phyloP scores from a whole-genome alignment of 1,284 basidiomycete species.

The Malassezia obtusa region DNA sequence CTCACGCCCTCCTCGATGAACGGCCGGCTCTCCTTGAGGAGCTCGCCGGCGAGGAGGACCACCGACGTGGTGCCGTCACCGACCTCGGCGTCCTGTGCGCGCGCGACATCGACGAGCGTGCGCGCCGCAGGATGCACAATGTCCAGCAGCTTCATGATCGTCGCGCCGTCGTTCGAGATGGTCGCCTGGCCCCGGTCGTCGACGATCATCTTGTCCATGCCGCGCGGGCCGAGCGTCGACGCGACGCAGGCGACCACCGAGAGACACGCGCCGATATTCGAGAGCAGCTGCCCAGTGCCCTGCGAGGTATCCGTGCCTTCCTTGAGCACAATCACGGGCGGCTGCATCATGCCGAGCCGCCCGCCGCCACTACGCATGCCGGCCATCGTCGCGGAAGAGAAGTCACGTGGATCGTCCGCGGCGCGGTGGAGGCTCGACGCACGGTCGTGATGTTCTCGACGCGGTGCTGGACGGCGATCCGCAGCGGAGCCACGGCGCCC shows the following conservation, averaged over 20 bases:
- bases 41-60: slow-evolving; percentile 81
- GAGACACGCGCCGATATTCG: slow-evolving; percentile 63
- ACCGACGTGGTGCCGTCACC: slow-evolving; percentile 97
- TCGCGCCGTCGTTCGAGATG: slow-evolving; percentile 95
- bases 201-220: slow-evolving; percentile 87
- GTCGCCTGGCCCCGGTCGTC: slow-evolving; percentile 72
- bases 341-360: slow-evolving; percentile 33
- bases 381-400: slow-evolving; percentile 14
- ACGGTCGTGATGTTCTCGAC: background rate
- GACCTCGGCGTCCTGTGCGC: slow-evolving; percentile 95
- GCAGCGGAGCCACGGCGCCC: too few relatives aligned
- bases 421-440: background rate
- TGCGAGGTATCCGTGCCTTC: slow-evolving; percentile 94
- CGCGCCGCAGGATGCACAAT: slow-evolving; percentile 95
- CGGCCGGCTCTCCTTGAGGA: slow-evolving; percentile 80
- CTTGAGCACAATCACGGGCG: slow-evolving; percentile 41
- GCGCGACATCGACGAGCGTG: slow-evolving; percentile 91
- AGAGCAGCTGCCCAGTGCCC: slow-evolving; percentile 83
- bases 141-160: slow-evolving; percentile 89
- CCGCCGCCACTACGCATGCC: slow-evolving; percentile 12
- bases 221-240: slow-evolving; percentile 90
- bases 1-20: slow-evolving; percentile 97
- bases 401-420: background rate
- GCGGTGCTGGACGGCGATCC: background rate
- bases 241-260: slow-evolving; percentile 51